Percentiles rank a stretch among this genome's conserved stretches.
These are phyloP conservation scores for Solanum arcanum DNA, from an alignment of 257 asterid species.

Conservation along the genomic window DNA sequence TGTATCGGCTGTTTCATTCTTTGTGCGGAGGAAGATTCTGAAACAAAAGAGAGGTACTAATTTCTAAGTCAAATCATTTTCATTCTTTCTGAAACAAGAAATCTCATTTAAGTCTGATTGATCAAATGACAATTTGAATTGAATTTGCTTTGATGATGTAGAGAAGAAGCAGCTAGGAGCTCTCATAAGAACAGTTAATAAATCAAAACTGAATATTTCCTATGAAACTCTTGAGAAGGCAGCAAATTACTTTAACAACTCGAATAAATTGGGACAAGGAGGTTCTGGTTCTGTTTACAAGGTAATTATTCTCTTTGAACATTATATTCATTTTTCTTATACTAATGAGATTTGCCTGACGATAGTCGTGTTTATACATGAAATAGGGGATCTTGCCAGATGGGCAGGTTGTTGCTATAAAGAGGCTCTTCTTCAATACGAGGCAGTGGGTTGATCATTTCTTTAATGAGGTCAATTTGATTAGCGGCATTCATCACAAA, in stretches of 20 bases:
- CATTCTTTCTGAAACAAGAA: background rate
- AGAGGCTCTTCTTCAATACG: conserved; percentile 63
- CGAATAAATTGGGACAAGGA: conserved; percentile 67
- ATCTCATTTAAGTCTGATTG: background rate
- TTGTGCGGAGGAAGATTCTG: conserved; percentile 30
- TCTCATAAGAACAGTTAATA: conserved; percentile 22
- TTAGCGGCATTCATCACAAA: conserved; percentile 47
- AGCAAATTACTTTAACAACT: conserved; percentile 34
- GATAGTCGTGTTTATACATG: background rate
- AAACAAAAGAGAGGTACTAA: conserved; percentile 27
- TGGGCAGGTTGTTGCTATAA: conserved; percentile 47
- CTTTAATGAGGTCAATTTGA: conserved; percentile 72
- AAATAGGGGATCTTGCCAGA: conserved; percentile 48
- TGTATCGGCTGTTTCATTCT: conserved; percentile 18
- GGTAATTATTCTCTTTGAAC: conserved; percentile 22
- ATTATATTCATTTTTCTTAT: conserved; percentile 3
- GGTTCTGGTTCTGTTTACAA: conserved; percentile 76
- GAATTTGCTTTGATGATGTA: conserved; percentile 6
- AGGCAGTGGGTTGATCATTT: conserved; percentile 81
- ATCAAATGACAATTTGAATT: background rate
- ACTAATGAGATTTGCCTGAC: background rate
- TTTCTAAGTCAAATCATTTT: background rate
- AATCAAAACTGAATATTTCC: conserved; percentile 45
- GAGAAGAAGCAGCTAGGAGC: conserved; percentile 53
- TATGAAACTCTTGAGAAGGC: conserved; percentile 67